phyloP scores from a whole-genome alignment of 345 rosid genomes.

The Microcos paniculata region DNA sequence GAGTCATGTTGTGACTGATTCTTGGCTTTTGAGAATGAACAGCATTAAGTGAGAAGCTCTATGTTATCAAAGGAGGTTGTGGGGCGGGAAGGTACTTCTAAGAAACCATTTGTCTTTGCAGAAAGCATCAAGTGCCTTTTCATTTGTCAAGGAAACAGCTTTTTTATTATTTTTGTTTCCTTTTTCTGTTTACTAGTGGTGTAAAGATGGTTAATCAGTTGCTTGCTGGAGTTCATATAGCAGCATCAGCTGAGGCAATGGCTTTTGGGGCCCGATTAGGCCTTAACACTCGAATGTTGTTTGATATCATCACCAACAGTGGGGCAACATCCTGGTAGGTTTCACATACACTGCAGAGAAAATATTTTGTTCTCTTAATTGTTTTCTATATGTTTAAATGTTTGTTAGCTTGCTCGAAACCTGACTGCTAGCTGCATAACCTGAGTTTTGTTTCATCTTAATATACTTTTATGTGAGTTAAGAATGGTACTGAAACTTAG shows the following conservation, averaged over 20 bases:
- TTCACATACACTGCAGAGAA: neutral
- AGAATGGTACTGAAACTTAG: neutral
- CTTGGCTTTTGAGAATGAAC: slow-evolving; percentile 27
- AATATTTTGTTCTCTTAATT: neutral
- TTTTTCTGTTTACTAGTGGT: slow-evolving; percentile 44
- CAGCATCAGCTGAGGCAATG: slow-evolving; percentile 96
- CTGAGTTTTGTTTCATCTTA: slow-evolving; percentile 2
- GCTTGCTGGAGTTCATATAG: slow-evolving; percentile 99
- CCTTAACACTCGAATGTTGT: slow-evolving; percentile 73
- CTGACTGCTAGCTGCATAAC: slow-evolving; percentile 1
- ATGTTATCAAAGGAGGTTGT: slow-evolving; percentile 84
- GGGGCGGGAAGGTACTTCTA: slow-evolving; percentile 87
- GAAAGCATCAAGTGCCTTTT: neutral
- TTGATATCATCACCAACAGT: slow-evolving; percentile 53
- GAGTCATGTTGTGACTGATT: slow-evolving; percentile 23
- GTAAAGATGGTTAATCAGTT: slow-evolving; percentile 94
- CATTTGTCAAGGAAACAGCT: neutral
- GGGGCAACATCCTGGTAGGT: slow-evolving; percentile 91
- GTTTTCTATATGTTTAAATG: neutral
- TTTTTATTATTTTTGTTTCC: slow-evolving; percentile 8
- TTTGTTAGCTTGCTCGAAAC: neutral
- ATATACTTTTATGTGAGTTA: neutral
- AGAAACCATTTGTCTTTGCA: slow-evolving; percentile 24
- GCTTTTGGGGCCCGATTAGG: slow-evolving; percentile 94
- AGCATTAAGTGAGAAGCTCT: slow-evolving; percentile 96